Evolutionary conservation across 805 yeast species (phyloP), one percentile per base, ranked within the genome.

Genomic region (Spathaspora gorwiae): DNA sequence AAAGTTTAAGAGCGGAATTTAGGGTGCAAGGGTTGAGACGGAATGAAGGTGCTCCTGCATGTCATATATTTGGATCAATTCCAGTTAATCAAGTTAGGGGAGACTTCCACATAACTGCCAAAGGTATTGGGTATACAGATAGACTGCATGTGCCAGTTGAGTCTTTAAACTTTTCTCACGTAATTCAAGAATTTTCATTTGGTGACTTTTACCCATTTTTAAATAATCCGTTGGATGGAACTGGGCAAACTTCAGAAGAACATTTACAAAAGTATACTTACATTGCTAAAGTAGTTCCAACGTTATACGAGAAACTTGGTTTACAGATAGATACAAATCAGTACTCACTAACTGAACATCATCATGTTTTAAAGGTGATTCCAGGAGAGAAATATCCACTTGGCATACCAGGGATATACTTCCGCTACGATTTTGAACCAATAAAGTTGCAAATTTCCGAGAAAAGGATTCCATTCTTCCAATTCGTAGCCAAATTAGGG

Each of bases 341-440:
- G 65, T 94, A 88, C 63, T 82, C 97, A 1, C 63, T 85, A 19
- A 76, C 86, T 5, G 81, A 77, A 48, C 73, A 69, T 35, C 78
- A 74, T 46, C 62, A 56, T 32, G 56, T 52, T 8, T 36, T 49
- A 26, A 42, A 43, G 6, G 36, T 49, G 3, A 35, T 37, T 12
- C n/a, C 14, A 29, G 14, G 11, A 12, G 8, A 14, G 13, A 29
- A 26, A 7, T 29, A 35, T 27, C 67, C 68, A 3, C 41, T 36
- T n/a, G 59, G 59, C 1, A 60, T 76, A 5, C 95, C 97, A 4
- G 97, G 97, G 0, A 81, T 92, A 26, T 86, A 78, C 56, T 79
- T 94, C 68, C 79, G 77, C 45, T 92, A 90, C 62, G 89, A 89
- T 53, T 89, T 94, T 60, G 98, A 94, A 56, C 92, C 97, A 4